Percentiles rank a stretch among this genome's conserved stretches.
phyloP scores from a whole-genome alignment of 306 rosid species.

The Citrullus amarus region DNA sequence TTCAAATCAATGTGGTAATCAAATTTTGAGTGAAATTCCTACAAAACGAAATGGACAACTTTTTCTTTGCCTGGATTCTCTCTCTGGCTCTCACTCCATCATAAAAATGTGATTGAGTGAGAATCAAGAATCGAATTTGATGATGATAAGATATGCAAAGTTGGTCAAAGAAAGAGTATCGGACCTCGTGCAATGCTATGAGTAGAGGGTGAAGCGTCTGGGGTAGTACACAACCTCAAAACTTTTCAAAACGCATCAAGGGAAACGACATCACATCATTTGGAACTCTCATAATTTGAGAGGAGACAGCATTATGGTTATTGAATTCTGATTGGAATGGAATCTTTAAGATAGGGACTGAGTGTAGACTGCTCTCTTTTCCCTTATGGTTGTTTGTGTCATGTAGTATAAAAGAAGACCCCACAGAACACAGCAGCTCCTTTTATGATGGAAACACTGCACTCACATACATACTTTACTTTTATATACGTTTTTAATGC shows the following conservation, averaged over 20 bases:
- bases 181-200: not conserved
- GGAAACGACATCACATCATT: not conserved
- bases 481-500: not conserved
- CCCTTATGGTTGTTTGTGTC: not conserved
- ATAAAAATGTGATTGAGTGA: not conserved
- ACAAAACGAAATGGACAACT: not conserved
- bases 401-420: not conserved
- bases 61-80: not conserved
- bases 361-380: not conserved
- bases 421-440: not conserved
- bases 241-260: not conserved
- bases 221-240: not conserved
- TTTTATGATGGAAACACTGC: not conserved
- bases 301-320: not conserved
- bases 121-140: constrained; percentile 2
- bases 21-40: not conserved
- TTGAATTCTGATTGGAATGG: not conserved
- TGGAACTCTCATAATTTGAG: not conserved
- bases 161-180: not conserved
- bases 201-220: not conserved
- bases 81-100: not conserved
- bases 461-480: not conserved
- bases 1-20: not conserved
- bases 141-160: constrained; percentile 2
- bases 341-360: not conserved